These are phyloP conservation scores for Trametes cingulata DNA, from an alignment of 768 basidiomycete genomes.

Conservation along the genomic window DNA sequence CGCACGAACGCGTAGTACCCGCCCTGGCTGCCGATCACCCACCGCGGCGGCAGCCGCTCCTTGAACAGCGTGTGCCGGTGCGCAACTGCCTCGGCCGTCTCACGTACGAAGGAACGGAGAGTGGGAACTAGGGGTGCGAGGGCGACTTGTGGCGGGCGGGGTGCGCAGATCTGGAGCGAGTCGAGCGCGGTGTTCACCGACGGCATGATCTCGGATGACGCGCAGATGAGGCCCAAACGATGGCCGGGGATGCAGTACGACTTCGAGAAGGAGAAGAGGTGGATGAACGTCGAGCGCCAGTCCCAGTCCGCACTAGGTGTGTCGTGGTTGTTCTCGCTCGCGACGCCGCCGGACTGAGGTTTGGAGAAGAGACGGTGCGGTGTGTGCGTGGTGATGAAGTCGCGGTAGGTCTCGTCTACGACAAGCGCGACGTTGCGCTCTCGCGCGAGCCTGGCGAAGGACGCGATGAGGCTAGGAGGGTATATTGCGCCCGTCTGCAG, in stretches of 20 bases:
- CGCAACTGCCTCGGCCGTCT: constrained; percentile 49
- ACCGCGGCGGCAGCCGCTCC: constrained; percentile 46
- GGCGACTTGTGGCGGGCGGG: constrained; percentile 70
- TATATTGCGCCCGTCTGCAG: constrained; percentile 71
- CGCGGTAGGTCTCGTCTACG: constrained; percentile 88
- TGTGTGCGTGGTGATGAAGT: constrained; percentile 55
- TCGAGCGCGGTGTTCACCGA: constrained; percentile 66
- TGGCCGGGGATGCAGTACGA: constrained; percentile 81
- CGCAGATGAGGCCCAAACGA: constrained; percentile 71
- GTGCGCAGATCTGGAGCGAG: constrained; percentile 78
- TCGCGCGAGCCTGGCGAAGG: constrained; percentile 61
- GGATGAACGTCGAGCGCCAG: constrained; percentile 66
- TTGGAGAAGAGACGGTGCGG: constrained; percentile 59
- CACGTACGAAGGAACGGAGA: constrained; percentile 53
- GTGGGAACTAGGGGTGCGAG: constrained; percentile 53
- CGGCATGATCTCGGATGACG: constrained; percentile 54
- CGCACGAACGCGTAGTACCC: constrained; percentile 80
- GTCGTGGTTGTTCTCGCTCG: no score
- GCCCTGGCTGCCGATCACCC: constrained; percentile 65
- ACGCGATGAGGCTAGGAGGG: constrained; percentile 50
- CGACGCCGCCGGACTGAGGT: neutral
- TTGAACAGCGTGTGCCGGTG: constrained; percentile 60
- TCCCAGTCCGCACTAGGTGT: constrained; percentile 26
- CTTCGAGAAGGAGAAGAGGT: constrained; percentile 82
- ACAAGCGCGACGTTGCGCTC: constrained; percentile 62